These are phyloP conservation scores for Geranium brycei DNA, from an alignment of 345 rosid species.

Conservation along the genomic window DNA sequence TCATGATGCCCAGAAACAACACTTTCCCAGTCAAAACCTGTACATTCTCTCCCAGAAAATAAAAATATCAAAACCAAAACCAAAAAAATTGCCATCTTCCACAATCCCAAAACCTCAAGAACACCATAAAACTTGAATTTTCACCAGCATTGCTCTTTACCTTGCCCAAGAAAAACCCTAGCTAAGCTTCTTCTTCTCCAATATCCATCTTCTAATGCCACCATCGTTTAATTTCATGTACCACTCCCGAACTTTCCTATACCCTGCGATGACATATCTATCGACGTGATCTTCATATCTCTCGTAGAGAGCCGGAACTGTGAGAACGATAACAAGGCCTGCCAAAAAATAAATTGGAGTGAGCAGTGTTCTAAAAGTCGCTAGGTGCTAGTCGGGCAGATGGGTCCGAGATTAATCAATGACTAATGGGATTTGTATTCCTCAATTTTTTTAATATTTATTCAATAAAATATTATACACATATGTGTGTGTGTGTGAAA, in stretches of 20 bases:
- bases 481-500: no score
- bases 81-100: no score
- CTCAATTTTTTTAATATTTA: no score
- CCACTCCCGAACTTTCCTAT: conserved; percentile 24
- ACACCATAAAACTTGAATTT: no score
- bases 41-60: background rate
- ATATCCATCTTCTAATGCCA: conserved; percentile 31
- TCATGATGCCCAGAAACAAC: background rate
- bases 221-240: conserved; percentile 30
- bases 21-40: background rate
- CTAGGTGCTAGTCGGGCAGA: no score
- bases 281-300: conserved; percentile 44
- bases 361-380: no score
- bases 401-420: no score
- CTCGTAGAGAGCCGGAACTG: conserved; percentile 73
- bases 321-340: conserved; percentile 57
- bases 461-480: no score
- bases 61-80: no score
- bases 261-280: conserved; percentile 18
- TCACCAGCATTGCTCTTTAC: no score
- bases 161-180: conserved; percentile 12
- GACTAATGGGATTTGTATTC: no score
- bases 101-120: no score
- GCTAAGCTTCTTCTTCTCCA: conserved; percentile 44
- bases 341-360: conserved; percentile 8